phyloP scores from a whole-genome alignment of 2,329 filamentous ascomycete species.

The Stachybotrys chlorohalonatus region DNA sequence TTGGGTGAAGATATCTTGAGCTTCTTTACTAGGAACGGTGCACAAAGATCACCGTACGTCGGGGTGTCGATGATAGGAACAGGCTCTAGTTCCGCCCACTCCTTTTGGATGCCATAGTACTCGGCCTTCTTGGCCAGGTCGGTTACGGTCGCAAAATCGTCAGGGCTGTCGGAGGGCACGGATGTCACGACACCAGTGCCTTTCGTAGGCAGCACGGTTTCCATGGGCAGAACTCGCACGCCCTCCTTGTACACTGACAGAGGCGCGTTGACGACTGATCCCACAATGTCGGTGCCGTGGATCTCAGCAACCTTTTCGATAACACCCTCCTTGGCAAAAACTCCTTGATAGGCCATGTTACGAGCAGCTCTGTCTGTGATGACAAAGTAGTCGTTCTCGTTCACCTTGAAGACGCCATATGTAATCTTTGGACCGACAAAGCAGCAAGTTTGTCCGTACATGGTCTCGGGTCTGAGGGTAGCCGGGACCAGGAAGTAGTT shows the following conservation, averaged over 20 bases:
- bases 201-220: constrained; percentile 83
- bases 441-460: constrained; percentile 96
- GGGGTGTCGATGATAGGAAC: constrained; percentile 85
- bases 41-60: constrained; percentile 75
- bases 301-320: constrained; percentile 68
- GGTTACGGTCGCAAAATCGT: constrained; percentile 82
- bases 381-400: constrained; percentile 72
- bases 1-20: constrained; percentile 97
- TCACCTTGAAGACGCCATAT: constrained; percentile 80
- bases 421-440: constrained; percentile 86
- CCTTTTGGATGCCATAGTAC: constrained; percentile 92
- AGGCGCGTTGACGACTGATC: constrained; percentile 82
- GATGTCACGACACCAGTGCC: constrained; percentile 95
- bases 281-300: constrained; percentile 70
- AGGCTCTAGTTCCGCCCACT: constrained; percentile 90
- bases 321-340: constrained; percentile 69
- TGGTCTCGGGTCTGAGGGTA: constrained; percentile 89
- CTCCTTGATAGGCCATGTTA: constrained; percentile 94
- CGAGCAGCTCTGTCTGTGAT: constrained; percentile 77
- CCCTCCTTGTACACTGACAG: constrained; percentile 76
- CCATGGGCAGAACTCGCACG: constrained; percentile 90
- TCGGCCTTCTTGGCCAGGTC: constrained; percentile 93
- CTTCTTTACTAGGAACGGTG: constrained; percentile 76
- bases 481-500: constrained; percentile 87
- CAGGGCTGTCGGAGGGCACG: constrained; percentile 87